Evolutionary conservation across 192 early-diverging fungal genomes (phyloP).

Genomic region (Umbelopsis isabellina): DNA sequence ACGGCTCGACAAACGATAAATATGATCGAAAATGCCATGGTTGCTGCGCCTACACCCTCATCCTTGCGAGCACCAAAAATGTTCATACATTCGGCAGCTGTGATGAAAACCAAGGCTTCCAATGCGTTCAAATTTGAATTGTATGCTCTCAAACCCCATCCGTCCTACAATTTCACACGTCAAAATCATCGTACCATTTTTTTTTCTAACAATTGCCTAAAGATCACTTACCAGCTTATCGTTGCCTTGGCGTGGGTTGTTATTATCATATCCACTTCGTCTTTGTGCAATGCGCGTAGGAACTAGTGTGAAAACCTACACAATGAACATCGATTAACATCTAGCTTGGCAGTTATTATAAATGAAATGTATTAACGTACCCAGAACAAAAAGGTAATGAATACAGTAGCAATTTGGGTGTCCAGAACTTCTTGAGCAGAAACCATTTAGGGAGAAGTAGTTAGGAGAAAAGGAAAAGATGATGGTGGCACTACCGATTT

Average conservation of each 20-base stretch:
- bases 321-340: not conserved
- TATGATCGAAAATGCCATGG: conserved; percentile 10
- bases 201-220: not conserved
- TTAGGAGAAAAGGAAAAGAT: not conserved
- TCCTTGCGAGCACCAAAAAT: conserved; percentile 14
- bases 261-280: not conserved
- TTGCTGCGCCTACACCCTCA: not conserved
- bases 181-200: not conserved
- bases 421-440: conserved; percentile 13
- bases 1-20: not conserved
- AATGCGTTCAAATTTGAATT: not conserved
- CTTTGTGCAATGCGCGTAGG: not conserved
- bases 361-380: not conserved
- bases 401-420: conserved; percentile 1
- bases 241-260: not conserved
- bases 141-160: not conserved
- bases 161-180: not conserved
- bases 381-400: conserved; percentile 12
- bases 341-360: not conserved
- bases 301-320: not conserved
- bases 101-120: conserved; percentile 5
- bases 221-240: not conserved
- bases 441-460: not conserved
- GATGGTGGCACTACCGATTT: not conserved
- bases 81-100: not conserved